Conservation (phyloP, 805 yeast genomes). For the Hanseniaspora opuntiae region DNA sequence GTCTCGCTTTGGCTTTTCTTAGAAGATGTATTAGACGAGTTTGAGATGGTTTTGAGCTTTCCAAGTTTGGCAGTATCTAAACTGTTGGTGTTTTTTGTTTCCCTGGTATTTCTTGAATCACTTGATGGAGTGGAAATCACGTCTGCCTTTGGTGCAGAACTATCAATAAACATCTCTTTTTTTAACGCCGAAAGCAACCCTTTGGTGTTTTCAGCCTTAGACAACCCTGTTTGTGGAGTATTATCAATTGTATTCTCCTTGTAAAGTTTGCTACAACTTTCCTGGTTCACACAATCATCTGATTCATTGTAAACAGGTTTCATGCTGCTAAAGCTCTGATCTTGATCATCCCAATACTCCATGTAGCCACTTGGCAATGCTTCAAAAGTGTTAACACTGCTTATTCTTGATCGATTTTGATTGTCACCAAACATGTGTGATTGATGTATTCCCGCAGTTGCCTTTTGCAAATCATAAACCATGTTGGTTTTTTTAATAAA, state of each 20-base stretch:
- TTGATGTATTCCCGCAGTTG: neutral
- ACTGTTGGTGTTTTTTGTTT: too few species aligned
- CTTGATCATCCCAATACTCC: neutral
- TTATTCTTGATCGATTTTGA: neutral
- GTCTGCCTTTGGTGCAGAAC: neutral
- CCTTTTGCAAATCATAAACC: neutral
- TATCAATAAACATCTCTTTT: neutral
- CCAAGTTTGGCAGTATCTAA: neutral
- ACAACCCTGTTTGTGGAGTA: neutral
- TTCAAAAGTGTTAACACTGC: neutral
- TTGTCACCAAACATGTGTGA: neutral
- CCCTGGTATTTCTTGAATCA: neutral
- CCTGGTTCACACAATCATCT: neutral
- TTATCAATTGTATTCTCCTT: neutral
- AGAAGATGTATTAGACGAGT: neutral
- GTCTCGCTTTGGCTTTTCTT: neutral
- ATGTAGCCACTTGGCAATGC: constrained; percentile 1
- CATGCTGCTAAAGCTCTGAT: neutral
- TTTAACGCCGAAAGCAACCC: neutral
- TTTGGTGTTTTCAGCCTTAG: neutral
- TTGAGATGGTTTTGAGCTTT: neutral
- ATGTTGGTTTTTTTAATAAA: neutral
- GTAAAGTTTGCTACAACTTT: neutral
- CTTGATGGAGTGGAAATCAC: neutral
- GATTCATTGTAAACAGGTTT: neutral